Base-by-base conservation (phyloP, 2,329 filamentous ascomycete species). In the Calonectria fujianensis region DNA sequence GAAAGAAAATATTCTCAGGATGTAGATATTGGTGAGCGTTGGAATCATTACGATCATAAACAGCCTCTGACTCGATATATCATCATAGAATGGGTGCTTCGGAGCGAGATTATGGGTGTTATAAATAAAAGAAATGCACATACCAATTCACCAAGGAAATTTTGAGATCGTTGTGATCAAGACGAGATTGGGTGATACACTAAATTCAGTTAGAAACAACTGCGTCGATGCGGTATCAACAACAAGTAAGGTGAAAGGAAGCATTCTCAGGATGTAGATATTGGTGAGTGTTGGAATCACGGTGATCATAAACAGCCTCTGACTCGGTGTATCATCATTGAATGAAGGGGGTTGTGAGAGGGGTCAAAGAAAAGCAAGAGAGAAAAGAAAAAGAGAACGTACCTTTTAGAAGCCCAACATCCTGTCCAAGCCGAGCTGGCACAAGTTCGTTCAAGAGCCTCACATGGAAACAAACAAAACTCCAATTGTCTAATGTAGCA, bases 261-360 rank as follows among this genome's bases (percentile, higher is more conserved):
- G 48, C 31, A 32, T 72, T 69, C 71, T 73, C 73, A 74, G 74
- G 69, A 78, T 66, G 72, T 80, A 80, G 79, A 80, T 77, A 74
- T 75, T 76, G 76, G 82, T 85, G 80, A 83, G 79, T 68, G 78
- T 84, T 83, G 77, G 80, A 86, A 86, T 86, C 84, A 86, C 78
- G 52, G 70, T 75, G 72, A 83, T 87, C 86, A 88, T 88, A 87
- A 88, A 88, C 86, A 88, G 86, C 86, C 86, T 87, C 86, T 86
- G 85, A 85, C 80, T 80, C 80, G 72, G 76, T 77, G 74, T 82
- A 82, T 87, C 85, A 87, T 87, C 85, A 87, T 84, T 76, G 77
- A 78, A 83, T 70, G 35, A 45, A 54, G 24, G 27, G 57, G 65
- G 63, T n/a, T 29, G 32, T 16, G 37, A 50, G 32, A 68, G 48